Evolutionary conservation across 1,284 basidiomycete genomes (phyloP).

Genomic region (Cystobasidium slooffiae): DNA sequence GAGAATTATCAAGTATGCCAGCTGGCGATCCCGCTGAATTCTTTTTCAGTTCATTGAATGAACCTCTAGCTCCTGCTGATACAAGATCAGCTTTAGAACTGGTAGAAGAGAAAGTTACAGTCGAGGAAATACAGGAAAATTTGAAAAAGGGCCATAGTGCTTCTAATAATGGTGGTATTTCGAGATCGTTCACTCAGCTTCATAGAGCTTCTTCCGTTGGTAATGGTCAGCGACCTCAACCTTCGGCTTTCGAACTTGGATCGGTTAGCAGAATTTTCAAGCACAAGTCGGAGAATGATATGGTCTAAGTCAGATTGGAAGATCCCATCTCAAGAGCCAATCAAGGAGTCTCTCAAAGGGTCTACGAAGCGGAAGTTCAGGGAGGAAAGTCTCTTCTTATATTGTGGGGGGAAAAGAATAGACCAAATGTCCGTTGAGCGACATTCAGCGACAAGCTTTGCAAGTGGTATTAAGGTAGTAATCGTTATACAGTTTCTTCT

Average conservation of each 20-base stretch:
- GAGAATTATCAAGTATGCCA: constrained; percentile 69
- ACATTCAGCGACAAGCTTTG: neutral
- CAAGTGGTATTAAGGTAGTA: neutral
- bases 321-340: too few species aligned
- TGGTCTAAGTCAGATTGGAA: neutral
- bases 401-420: too few species aligned
- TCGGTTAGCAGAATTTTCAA: neutral
- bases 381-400: too few species aligned
- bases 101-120: constrained; percentile 47
- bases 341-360: too few species aligned
- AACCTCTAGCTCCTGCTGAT: constrained; percentile 70
- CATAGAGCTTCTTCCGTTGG: neutral
- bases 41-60: constrained; percentile 65
- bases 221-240: neutral
- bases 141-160: constrained; percentile 2
- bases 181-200: constrained; percentile 36
- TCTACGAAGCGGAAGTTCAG: too few species aligned
- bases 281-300: neutral
- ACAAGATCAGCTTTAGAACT: constrained; percentile 65
- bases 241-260: constrained; percentile 9
- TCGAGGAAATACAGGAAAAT: constrained; percentile 2
- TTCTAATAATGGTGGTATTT: neutral
- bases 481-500: too few species aligned
- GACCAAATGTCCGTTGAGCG: too few species aligned
- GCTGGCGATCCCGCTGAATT: constrained; percentile 62